These are phyloP conservation scores for Erythrophleum ivorense DNA, from an alignment of 331 rosid genomes.

Conservation along the genomic window DNA sequence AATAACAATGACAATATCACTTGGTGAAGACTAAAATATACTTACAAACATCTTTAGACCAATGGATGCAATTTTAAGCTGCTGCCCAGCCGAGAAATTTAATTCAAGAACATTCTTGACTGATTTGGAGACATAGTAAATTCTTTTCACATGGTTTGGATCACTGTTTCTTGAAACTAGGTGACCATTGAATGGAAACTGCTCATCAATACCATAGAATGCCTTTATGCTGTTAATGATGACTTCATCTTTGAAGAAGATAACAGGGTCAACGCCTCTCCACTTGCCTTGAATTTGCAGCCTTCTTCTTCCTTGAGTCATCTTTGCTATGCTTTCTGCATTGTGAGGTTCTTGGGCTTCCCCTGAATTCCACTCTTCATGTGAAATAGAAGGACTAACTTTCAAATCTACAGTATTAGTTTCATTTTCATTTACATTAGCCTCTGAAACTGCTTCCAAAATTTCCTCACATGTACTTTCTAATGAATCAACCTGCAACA, in stretches of 20 bases:
- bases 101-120: constrained; percentile 84
- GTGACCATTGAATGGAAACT: constrained; percentile 77
- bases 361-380: constrained; percentile 49
- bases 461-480: constrained; percentile 47
- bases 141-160: constrained; percentile 77
- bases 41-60: constrained; percentile 97
- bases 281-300: constrained; percentile 78
- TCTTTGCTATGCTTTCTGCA: constrained; percentile 52
- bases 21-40: constrained; percentile 26
- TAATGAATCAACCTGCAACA: constrained; percentile 45
- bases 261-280: constrained; percentile 94
- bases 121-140: constrained; percentile 82
- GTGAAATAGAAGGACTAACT: constrained; percentile 37
- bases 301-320: constrained; percentile 68
- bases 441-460: constrained; percentile 56
- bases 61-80: constrained; percentile 82
- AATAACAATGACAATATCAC: background rate
- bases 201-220: constrained; percentile 77
- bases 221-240: constrained; percentile 66
- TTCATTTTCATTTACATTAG: constrained; percentile 53
- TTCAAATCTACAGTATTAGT: constrained; percentile 39
- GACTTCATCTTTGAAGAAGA: constrained; percentile 80
- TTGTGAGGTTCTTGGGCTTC: constrained; percentile 46
- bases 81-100: constrained; percentile 83
- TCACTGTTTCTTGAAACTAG: constrained; percentile 81